Base-by-base conservation (phyloP, 768 basidiomycete species). In the Mrakia frigida region DNA sequence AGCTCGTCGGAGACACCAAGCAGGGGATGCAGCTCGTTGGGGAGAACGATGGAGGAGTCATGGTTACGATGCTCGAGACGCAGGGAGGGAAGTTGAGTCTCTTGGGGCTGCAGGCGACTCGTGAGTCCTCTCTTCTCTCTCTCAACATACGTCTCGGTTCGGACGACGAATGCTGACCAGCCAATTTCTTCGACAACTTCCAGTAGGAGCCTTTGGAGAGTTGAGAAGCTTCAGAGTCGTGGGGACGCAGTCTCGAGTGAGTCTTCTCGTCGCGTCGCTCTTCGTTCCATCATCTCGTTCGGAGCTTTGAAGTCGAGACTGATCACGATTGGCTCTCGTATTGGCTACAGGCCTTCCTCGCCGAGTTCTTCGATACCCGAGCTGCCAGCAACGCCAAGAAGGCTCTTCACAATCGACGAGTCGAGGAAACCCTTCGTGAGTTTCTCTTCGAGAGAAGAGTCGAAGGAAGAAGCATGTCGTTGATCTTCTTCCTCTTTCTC, bases 321-420 rank as follows among this genome's bases (percentile, higher is more conserved):
- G 43, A 43, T 43, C 43, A 43, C 11, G 11, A 2, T 43, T 11
- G 43, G 10, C 43, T 9, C 43, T 50, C 21, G 16, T 18, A 5
- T 50, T 50, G 1, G 5, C 18, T 21, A 18, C 46, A 50, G 46
- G 46, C 70, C 7, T 72, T 72, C 53, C 53, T 72, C n/a, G 70
- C 70, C 52, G 70, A 72, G 70, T 72, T 72, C 53, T 72, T 72
- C 53, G 70, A 72, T 35, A 72, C 10, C 23, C 70, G 70, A 72
- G 50, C 70, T 23, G 70, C 70, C 9, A 72, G 35, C 35, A 50
- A 72, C 35, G 53, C 70, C 6, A 50, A 50, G 50, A 50, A 72
- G 23, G 53, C 50, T 16, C 52, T 72, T 13, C 70, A 72, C 35
- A 72, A 59, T 31, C 70, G 70, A 56, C 53, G 50, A 72, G 70